Percentiles rank a stretch among this genome's conserved stretches.
Evolutionary conservation across 2,329 filamentous ascomycete species (phyloP).

Genomic region (Hymenoscyphus fructigenus): DNA sequence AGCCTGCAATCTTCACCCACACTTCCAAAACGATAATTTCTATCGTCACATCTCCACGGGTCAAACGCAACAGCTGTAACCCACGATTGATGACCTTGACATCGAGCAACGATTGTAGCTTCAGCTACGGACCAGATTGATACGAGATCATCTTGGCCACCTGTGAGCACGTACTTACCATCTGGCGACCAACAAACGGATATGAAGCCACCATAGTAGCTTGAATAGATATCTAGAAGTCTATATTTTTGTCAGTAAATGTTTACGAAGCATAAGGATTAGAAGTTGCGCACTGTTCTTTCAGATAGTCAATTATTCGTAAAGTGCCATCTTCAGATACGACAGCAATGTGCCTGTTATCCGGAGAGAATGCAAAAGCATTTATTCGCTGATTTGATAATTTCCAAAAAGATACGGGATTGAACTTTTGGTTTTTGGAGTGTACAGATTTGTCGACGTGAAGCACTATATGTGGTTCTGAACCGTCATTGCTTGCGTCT

Average conservation of each 20-base stretch:
- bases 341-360: conserved; percentile 81
- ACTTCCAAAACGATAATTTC: conserved; percentile 92
- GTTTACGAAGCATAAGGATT: background rate
- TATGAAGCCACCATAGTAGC: conserved; percentile 90
- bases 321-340: conserved; percentile 90
- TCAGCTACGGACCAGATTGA: conserved; percentile 94
- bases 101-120: conserved; percentile 80
- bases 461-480: conserved; percentile 48
- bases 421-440: conserved; percentile 89
- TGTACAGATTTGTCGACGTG: conserved; percentile 87
- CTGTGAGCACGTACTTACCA: conserved; percentile 91
- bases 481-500: conserved; percentile 34
- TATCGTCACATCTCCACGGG: conserved; percentile 93
- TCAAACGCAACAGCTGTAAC: conserved; percentile 93
- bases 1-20: conserved; percentile 92
- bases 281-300: conserved; percentile 69
- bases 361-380: conserved; percentile 87
- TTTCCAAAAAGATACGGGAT: conserved; percentile 91
- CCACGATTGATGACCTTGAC: conserved; percentile 95
- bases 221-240: conserved; percentile 81
- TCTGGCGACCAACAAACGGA: conserved; percentile 98
- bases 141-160: conserved; percentile 92
- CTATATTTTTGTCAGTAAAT: conserved; percentile 44
- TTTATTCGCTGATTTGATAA: conserved; percentile 88
- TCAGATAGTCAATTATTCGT: conserved; percentile 86